Evolutionary conservation across 192 early-diverging fungal species (phyloP), one percentile per base, ranked within the genome.

Genomic region (Umbelopsis vinacea): DNA sequence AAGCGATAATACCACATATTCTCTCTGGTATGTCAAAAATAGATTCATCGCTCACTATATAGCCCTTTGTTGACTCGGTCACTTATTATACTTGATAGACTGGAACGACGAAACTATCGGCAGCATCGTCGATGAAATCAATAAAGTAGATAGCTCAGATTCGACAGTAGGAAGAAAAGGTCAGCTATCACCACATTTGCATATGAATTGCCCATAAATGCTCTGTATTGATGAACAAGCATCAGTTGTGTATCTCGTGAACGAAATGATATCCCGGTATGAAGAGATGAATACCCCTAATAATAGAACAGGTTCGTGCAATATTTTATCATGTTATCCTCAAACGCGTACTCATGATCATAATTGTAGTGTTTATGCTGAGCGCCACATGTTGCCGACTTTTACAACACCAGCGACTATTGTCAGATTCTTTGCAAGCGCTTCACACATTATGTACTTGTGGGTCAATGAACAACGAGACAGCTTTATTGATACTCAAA

Each of bases 181-280:
- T 63, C 35, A 17, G 57, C 15, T 63, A 63, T 37, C 14, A 6
- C 10, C n/a, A 54, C 40, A 43, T 43, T 43, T 43, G 40, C 8
- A 43, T 12, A 43, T 43, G 5, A 29, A 29, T 29, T 29, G 40
- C 5, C 40, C 40, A 43, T 43, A 43, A 7, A 12, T 11, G 6
- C 8, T 43, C 5, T 19, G 48, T 19, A n/a, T 50, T n/a, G 15
- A 15, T 21, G 48, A 50, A 10, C 48, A 50, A n/a, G 17, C 17
- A 50, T 21, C 48, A 50, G 48, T 50, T n/a, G n/a, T 50, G 48
- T 50, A 50, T 21, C 19, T 50, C 14, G 7, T 50, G 15, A n/a
- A 17, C n/a, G 48, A 50, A 15, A 50, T 50, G 19, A 50, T 50
- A 50, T 50, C 48, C n/a, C 48, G 48, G 48, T 50, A 50, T 50